These are phyloP conservation scores for Populus hybrid DNA, from an alignment of 441 rosid species.

Conservation along the genomic window DNA sequence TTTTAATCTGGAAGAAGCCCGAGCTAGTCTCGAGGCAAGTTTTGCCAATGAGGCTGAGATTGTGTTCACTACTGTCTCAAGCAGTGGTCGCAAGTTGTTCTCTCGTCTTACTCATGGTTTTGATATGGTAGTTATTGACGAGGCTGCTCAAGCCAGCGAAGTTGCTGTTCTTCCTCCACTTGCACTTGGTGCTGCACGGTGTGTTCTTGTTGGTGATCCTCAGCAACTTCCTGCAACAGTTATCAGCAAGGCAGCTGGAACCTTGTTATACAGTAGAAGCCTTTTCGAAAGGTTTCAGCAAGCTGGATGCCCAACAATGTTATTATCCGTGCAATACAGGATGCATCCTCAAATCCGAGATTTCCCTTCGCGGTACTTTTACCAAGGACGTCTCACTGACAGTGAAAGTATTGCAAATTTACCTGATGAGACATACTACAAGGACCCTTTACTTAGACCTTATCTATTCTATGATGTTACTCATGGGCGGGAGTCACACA, in stretches of 20 bases:
- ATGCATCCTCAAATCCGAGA: slow-evolving; percentile 98
- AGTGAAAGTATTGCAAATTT: slow-evolving; percentile 78
- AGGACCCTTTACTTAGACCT: slow-evolving; percentile 86
- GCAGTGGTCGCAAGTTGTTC: slow-evolving; percentile 97
- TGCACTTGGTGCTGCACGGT: slow-evolving; percentile 95
- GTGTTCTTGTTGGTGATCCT: slow-evolving; percentile 99
- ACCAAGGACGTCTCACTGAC: slow-evolving; percentile 96
- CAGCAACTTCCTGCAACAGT: slow-evolving; percentile 99
- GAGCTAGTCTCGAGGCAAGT: slow-evolving; percentile 95
- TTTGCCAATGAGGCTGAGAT: slow-evolving; percentile 99
- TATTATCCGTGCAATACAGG: slow-evolving; percentile 92
- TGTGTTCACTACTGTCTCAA: slow-evolving; percentile 97
- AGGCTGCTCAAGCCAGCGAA: slow-evolving; percentile 99
- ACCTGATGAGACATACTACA: slow-evolving; percentile 86
- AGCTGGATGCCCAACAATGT: slow-evolving; percentile 97
- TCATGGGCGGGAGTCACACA: slow-evolving; percentile 93
- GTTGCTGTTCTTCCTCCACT: slow-evolving; percentile 97
- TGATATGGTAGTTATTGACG: slow-evolving; percentile 99
- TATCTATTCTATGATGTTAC: slow-evolving; percentile 82
- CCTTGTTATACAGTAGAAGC: slow-evolving; percentile 90
- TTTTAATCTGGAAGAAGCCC: slow-evolving; percentile 96
- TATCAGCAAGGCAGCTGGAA: slow-evolving; percentile 98
- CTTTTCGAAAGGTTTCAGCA: slow-evolving; percentile 98
- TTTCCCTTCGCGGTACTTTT: slow-evolving; percentile 93
- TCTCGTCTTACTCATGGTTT: slow-evolving; percentile 99